phyloP scores from a whole-genome alignment of 768 basidiomycete species.

The Boletus barrowsii region DNA sequence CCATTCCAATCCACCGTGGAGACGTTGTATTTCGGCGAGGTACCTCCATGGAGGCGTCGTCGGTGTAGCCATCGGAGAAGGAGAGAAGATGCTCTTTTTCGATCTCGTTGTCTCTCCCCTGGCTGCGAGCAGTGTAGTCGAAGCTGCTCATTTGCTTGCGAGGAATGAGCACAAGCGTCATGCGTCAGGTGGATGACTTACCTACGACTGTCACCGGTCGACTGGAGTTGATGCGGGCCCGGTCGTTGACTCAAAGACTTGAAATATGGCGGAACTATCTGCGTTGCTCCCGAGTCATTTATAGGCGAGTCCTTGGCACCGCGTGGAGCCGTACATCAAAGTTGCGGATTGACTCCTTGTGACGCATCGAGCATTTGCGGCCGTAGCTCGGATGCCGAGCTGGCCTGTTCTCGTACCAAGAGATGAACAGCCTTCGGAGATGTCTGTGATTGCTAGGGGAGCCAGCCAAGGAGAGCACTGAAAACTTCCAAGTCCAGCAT shows the following conservation, averaged over 20 bases:
- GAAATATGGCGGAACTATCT: background rate
- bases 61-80: background rate
- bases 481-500: background rate
- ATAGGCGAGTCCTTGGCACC: conserved; percentile 2
- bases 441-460: background rate
- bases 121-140: conserved; percentile 9
- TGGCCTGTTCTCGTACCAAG: too few relatives aligned
- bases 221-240: background rate
- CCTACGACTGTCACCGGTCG: background rate
- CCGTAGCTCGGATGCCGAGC: background rate
- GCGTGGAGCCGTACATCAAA: background rate
- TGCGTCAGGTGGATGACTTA: background rate
- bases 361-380: background rate
- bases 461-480: background rate
- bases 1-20: conserved; percentile 13
- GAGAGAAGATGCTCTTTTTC: conserved; percentile 18
- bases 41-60: conserved; percentile 1
- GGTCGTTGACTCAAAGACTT: background rate
- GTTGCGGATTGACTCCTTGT: background rate
- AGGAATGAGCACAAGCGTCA: background rate
- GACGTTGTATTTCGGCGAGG: background rate
- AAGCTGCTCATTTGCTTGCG: conserved; percentile 16
- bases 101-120: conserved; percentile 8
- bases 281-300: background rate
- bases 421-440: background rate